phyloP scores from a whole-genome alignment of 2,329 filamentous ascomycete genomes.

The Neonectria hederae region DNA sequence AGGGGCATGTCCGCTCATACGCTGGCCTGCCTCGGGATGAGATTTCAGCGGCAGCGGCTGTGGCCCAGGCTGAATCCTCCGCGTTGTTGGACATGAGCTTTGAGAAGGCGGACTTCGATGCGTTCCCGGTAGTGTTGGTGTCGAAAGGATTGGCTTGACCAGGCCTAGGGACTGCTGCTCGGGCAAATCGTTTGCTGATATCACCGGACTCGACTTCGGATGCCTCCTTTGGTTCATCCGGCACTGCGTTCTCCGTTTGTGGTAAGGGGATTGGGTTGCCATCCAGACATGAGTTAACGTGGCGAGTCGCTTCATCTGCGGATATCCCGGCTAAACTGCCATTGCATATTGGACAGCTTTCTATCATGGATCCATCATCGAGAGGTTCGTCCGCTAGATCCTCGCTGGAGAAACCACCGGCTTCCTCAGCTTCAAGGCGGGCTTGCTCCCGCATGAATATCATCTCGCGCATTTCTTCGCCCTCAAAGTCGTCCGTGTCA shows the following conservation, averaged over 20 bases:
- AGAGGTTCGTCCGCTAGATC: constrained; percentile 47
- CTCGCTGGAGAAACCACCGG: constrained; percentile 51
- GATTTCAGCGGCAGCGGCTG: constrained; percentile 81
- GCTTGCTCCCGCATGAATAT: constrained; percentile 81
- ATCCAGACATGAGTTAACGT: constrained; percentile 95
- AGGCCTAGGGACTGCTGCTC: constrained; percentile 76
- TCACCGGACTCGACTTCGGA: constrained; percentile 50
- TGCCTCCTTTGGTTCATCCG: constrained; percentile 20
- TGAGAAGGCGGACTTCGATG: constrained; percentile 79
- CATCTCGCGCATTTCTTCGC: constrained; percentile 73
- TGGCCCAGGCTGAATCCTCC: constrained; percentile 90
- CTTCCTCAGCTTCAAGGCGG: constrained; percentile 68
- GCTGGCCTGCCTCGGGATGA: constrained; percentile 85
- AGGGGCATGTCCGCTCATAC: constrained; percentile 91
- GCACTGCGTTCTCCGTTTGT: constrained; percentile 30
- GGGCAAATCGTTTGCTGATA: constrained; percentile 68
- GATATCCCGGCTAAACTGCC: constrained; percentile 68
- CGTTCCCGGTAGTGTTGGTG: constrained; percentile 52
- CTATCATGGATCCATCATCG: constrained; percentile 45
- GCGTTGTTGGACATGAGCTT: constrained; percentile 93
- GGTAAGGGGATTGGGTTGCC: constrained; percentile 74
- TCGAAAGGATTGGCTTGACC: constrained; percentile 84
- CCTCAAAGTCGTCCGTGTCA: constrained; percentile 60
- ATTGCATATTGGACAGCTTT: constrained; percentile 81
- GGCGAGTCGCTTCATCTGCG: constrained; percentile 75